A percentile compares a stretch with the other conserved stretches of the same genome.
These are phyloP conservation scores for Penicillium paxilli DNA, from an alignment of 495 filamentous ascomycete species.

Conservation along the genomic window DNA sequence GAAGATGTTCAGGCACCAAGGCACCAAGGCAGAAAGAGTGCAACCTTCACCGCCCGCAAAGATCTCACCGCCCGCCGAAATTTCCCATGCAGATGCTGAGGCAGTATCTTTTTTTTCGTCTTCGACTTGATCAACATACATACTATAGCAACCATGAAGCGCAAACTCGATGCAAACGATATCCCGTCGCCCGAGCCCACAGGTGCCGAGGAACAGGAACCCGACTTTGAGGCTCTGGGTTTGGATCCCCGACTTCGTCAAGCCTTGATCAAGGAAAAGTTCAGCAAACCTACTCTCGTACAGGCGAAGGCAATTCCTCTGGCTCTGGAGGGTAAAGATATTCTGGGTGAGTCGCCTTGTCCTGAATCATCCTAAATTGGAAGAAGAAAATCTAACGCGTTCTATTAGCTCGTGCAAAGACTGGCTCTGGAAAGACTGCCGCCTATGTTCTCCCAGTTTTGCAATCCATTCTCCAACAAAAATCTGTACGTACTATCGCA, in stretches of 20 bases:
- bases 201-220: constrained; percentile 26
- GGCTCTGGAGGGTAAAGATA: constrained; percentile 86
- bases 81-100: constrained; percentile 35
- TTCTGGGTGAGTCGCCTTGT: constrained; percentile 61
- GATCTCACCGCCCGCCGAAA: constrained; percentile 44
- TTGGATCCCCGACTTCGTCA: constrained; percentile 85
- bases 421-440: constrained; percentile 94
- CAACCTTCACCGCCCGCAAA: constrained; percentile 25
- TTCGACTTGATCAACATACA: constrained; percentile 4
- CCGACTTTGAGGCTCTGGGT: constrained; percentile 53
- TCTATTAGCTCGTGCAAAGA: constrained; percentile 74
- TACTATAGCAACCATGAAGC: constrained; percentile 56
- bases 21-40: not conserved
- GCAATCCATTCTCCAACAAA: constrained; percentile 74
- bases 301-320: constrained; percentile 87
- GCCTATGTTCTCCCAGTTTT: constrained; percentile 92
- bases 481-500: constrained; percentile 53
- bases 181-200: constrained; percentile 47
- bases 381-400: constrained; percentile 24
- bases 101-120: constrained; percentile 12
- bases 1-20: not conserved
- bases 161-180: constrained; percentile 62
- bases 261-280: constrained; percentile 80
- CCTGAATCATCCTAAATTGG: too few species aligned
- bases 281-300: constrained; percentile 78